These are phyloP conservation scores for Cinnamomum micranthum DNA, from an alignment of 164 flowering plant genomes.

Conservation along the genomic window DNA sequence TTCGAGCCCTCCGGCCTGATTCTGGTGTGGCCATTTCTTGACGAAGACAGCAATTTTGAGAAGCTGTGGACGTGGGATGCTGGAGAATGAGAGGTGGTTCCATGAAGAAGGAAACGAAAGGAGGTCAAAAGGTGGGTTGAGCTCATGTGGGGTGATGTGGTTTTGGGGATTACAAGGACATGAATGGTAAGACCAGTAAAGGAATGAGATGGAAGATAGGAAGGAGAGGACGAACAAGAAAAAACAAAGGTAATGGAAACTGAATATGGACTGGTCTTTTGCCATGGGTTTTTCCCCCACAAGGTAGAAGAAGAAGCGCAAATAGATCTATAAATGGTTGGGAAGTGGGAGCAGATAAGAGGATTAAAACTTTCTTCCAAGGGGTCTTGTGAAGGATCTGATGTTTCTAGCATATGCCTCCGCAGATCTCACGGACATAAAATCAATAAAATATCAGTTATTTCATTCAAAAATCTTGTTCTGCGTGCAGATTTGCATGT, in stretches of 20 bases:
- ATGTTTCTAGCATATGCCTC: too few species aligned
- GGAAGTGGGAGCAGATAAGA: too few species aligned
- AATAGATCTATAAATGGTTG: too few species aligned
- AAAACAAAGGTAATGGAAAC: constrained; percentile 13
- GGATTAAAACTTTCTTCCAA: too few species aligned
- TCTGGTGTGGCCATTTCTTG: constrained; percentile 58
- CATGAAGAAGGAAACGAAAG: constrained; percentile 45
- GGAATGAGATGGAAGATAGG: constrained; percentile 21
- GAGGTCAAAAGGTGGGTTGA: constrained; percentile 24
- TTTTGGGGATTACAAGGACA: constrained; percentile 14
- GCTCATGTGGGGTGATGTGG: constrained; percentile 10
- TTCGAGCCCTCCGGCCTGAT: constrained; percentile 60
- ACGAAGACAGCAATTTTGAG: constrained; percentile 70
- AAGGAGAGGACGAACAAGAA: constrained; percentile 15
- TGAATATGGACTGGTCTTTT: constrained; percentile 6
- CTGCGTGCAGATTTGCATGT: too few species aligned
- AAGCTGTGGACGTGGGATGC: constrained; percentile 31
- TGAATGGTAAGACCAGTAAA: constrained; percentile 36
- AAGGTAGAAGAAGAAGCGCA: too few species aligned
- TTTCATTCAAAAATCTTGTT: too few species aligned
- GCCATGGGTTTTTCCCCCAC: background rate
- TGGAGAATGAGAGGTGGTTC: constrained; percentile 59
- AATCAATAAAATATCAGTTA: too few species aligned
- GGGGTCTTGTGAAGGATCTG: too few species aligned
- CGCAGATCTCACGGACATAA: too few species aligned